Evolutionary conservation across 148 eudicot species (phyloP).

Genomic region (Dianthus caryophyllus): DNA sequence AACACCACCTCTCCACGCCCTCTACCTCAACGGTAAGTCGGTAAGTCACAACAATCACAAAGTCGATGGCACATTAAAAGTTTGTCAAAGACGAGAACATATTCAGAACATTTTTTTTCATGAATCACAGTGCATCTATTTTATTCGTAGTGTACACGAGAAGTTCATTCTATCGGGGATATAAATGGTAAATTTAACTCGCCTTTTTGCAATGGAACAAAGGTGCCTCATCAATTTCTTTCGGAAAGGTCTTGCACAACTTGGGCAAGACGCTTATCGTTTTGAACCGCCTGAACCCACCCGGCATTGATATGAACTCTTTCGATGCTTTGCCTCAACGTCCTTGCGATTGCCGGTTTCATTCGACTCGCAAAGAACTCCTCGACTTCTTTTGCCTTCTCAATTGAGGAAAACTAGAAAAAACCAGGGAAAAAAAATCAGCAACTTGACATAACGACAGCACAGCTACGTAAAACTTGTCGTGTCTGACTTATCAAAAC

Average conservation of each 20-base stretch:
- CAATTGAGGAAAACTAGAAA: conserved; percentile 58
- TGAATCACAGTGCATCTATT: not conserved
- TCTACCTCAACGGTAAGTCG: not conserved
- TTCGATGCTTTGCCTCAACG: conserved; percentile 91
- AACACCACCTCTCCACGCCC: too few relatives aligned
- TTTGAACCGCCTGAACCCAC: conserved; percentile 72
- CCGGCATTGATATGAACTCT: conserved; percentile 68
- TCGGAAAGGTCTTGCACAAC: conserved; percentile 61
- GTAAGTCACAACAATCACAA: not conserved
- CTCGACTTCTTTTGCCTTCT: conserved; percentile 73
- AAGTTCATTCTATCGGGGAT: not conserved
- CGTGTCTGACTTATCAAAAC: too few relatives aligned
- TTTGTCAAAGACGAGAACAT: not conserved
- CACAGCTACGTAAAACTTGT: not conserved
- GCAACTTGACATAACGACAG: not conserved
- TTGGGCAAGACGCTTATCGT: conserved; percentile 53
- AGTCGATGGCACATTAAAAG: not conserved
- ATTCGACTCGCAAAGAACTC: conserved; percentile 61
- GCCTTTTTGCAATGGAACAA: not conserved
- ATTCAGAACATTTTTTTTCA: not conserved
- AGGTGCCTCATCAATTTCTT: conserved; percentile 29
- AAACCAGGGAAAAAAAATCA: not conserved
- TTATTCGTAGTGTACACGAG: not conserved
- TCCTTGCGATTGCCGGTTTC: conserved; percentile 65
- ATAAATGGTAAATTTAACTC: not conserved